A percentile compares a stretch with the other conserved stretches of the same genome.
phyloP scores from a whole-genome alignment of 768 basidiomycete species.

The Grammothele lineata region DNA sequence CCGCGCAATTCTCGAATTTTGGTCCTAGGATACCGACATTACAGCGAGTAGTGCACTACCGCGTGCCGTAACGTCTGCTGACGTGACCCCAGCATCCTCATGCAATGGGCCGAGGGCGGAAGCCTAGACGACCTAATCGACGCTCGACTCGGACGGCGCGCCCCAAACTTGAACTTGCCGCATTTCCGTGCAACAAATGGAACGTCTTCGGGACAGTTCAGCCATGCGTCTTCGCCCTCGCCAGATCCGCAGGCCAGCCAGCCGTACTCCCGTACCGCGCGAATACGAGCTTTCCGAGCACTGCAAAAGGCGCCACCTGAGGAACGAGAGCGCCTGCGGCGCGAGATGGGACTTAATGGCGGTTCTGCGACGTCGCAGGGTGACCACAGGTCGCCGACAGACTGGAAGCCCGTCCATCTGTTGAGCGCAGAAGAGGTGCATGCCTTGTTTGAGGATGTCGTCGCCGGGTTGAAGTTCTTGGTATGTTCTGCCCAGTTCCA shows the following conservation, averaged over 20 bases:
- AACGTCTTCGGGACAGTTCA: constrained; percentile 32
- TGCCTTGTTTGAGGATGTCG: constrained; percentile 79
- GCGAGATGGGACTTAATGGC: constrained; percentile 39
- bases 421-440: constrained; percentile 81
- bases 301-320: constrained; percentile 61
- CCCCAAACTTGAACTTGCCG: constrained; percentile 21
- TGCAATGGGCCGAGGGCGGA: constrained; percentile 94
- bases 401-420: constrained; percentile 77
- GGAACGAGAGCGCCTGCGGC: constrained; percentile 57
- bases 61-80: neutral
- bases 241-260: constrained; percentile 27
- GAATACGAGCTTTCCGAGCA: constrained; percentile 73
- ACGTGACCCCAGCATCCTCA: constrained; percentile 55
- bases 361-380: no score
- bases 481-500: constrained; percentile 33
- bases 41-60: constrained; percentile 49
- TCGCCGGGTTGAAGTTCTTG: constrained; percentile 83
- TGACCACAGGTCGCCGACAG: constrained; percentile 9
- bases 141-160: constrained; percentile 62
- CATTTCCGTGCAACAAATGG: constrained; percentile 37
- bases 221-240: constrained; percentile 16
- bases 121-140: constrained; percentile 86
- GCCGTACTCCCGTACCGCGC: constrained; percentile 52
- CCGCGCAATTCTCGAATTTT: constrained; percentile 80
- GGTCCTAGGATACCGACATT: constrained; percentile 85